Percentiles rank a stretch among this genome's conserved stretches.
These are phyloP conservation scores for Begonia loranthoides DNA, from an alignment of 306 rosid genomes.

Conservation along the genomic window DNA sequence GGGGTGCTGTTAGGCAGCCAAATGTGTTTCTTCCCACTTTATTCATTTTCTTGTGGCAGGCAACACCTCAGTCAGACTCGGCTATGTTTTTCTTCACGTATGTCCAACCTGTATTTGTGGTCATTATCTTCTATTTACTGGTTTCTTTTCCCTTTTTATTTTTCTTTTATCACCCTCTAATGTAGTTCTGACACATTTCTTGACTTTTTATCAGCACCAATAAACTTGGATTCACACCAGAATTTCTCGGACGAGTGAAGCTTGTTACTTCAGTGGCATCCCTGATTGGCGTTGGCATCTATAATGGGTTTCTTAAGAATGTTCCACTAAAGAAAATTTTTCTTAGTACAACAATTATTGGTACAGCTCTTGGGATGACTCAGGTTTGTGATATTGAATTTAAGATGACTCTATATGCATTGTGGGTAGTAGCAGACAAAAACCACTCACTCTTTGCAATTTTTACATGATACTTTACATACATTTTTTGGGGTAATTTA, in stretches of 20 bases:
- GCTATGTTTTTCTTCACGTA: conserved; percentile 95
- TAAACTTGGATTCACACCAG: conserved; percentile 78
- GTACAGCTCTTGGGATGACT: conserved; percentile 92
- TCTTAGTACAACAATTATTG: conserved; percentile 50
- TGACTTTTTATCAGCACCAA: conserved; percentile 60
- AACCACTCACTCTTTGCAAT: too few relatives aligned
- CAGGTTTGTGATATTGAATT: conserved; percentile 29
- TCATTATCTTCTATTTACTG: conserved; percentile 7
- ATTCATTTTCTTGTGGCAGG: conserved; percentile 96
- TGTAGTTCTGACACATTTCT: conserved; percentile 4
- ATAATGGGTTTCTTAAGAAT: conserved; percentile 82
- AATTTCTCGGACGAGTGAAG: conserved; percentile 90
- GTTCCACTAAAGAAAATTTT: conserved; percentile 69
- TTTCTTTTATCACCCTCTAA: conserved; percentile 5
- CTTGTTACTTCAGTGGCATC: conserved; percentile 93
- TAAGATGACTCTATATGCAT: too few relatives aligned
- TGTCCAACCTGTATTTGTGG: conserved; percentile 19
- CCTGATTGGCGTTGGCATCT: conserved; percentile 80
- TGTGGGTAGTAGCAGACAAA: too few relatives aligned
- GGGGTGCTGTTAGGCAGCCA: conserved; percentile 68
- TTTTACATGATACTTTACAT: too few relatives aligned
- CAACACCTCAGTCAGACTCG: conserved; percentile 97
- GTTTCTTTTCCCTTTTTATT: conserved; percentile 4
- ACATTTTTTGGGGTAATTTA: too few relatives aligned
- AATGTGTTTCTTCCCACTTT: conserved; percentile 71